These are phyloP conservation scores for Leccinellum rugosiceps DNA, from an alignment of 768 basidiomycete species.

Conservation along the genomic window DNA sequence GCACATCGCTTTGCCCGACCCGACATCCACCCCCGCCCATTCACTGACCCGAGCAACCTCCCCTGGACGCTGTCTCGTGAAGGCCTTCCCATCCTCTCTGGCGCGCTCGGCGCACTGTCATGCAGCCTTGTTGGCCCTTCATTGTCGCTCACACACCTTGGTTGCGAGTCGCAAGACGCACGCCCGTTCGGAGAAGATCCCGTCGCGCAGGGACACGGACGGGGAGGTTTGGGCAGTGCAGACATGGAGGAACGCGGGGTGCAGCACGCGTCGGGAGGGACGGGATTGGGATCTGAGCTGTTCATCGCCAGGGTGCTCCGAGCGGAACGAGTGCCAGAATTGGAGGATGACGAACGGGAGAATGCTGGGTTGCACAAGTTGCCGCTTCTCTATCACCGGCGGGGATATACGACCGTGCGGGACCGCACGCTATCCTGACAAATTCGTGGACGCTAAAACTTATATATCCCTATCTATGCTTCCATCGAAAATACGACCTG, in stretches of 20 bases:
- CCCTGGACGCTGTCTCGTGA: slow-evolving; percentile 44
- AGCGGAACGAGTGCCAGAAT: slow-evolving; percentile 44
- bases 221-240: background rate
- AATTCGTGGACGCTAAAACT: background rate
- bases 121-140: slow-evolving; percentile 64
- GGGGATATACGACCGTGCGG: slow-evolving; percentile 52
- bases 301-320: slow-evolving; percentile 78
- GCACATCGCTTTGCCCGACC: slow-evolving; percentile 74
- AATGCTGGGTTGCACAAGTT: slow-evolving; percentile 31
- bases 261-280: slow-evolving; percentile 22
- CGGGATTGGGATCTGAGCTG: slow-evolving; percentile 57
- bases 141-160: slow-evolving; percentile 58
- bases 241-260: slow-evolving; percentile 3
- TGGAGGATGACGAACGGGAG: slow-evolving; percentile 15
- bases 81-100: slow-evolving; percentile 57
- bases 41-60: slow-evolving; percentile 32
- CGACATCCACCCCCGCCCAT: slow-evolving; percentile 64
- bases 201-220: slow-evolving; percentile 7
- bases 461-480: slow-evolving; percentile 6
- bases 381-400: slow-evolving; percentile 65
- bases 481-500: background rate
- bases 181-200: slow-evolving; percentile 13
- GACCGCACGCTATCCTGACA: slow-evolving; percentile 19
- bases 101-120: slow-evolving; percentile 65
- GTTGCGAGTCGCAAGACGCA: slow-evolving; percentile 16